Evolutionary conservation across 495 filamentous ascomycete species (phyloP), one percentile per base, ranked within the genome.

Genomic region (Astrothelium macrocarpum): DNA sequence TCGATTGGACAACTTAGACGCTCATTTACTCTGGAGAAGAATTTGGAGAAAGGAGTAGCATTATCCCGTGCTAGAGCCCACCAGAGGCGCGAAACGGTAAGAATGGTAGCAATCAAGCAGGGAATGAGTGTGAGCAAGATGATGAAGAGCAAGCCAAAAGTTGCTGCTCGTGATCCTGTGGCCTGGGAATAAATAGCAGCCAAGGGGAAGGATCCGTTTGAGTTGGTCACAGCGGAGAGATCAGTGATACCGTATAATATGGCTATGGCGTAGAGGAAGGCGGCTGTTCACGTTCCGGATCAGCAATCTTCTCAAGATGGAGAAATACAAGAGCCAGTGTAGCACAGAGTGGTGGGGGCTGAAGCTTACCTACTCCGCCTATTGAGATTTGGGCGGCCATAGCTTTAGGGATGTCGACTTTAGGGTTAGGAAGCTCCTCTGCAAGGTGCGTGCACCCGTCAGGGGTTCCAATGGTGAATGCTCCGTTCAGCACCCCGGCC

Each of bases 61-160:
- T 84, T 79, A 72, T 95, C 90, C 36, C 90, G 85, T 36, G 88
- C 84, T 14, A 95, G 80, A 1, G 89, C 85, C 90, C 90, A 95
- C 67, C 88, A 84, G n/a, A 85, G 87, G n/a, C 90, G 85, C n/a
- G 89, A 86, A 58, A 84, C 83, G 28, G 89, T 92, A 62, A 92
- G 78, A 42, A 87, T 84, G 36, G 84, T 87, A 16, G 88, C 90
- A 59, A 89, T 75, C 28, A 78, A 76, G 63, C 83, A 84, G 62
- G 85, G 78, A 62, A 87, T 66, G 18, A 84, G 84, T 1, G 85
- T 82, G 4, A 89, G 71, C 72, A 88, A 84, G 63, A 87, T 75
- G 60, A 94, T 80, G 67, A 91, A 78, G 29, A 93, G 76, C 0
- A 91, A 81, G 28, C 89, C 90, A 11, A 84, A 80, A 0, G 79